A percentile compares a stretch with the other conserved stretches of the same genome.
Evolutionary conservation across 129 eudicot species (phyloP).

Genomic region (Ambrosia artemisiifolia): DNA sequence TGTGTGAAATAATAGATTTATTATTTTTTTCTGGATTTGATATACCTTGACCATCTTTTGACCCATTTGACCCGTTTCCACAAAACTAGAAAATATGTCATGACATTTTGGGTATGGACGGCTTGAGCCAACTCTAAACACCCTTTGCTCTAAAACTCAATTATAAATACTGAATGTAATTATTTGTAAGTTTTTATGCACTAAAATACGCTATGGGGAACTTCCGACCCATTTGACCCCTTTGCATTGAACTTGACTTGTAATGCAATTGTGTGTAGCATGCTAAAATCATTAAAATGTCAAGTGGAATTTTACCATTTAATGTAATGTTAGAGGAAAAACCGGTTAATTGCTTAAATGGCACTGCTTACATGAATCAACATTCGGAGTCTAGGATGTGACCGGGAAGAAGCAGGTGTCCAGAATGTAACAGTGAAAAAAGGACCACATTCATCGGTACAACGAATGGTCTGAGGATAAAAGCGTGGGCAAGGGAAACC

Average conservation of each 20-base stretch:
- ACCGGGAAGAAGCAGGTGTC: slow-evolving; percentile 38
- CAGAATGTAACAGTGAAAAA: slow-evolving; percentile 48
- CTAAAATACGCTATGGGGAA: background rate
- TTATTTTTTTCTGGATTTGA: background rate
- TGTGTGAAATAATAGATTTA: background rate
- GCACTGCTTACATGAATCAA: no score
- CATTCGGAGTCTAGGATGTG: slow-evolving; percentile 50
- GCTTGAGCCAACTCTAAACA: background rate
- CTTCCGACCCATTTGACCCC: background rate
- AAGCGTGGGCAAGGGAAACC: slow-evolving; percentile 46
- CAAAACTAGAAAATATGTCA: background rate
- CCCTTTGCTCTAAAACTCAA: background rate
- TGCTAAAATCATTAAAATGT: no score
- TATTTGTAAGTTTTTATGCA: background rate
- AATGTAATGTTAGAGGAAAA: no score
- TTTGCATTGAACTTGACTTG: background rate
- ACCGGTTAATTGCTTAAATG: no score
- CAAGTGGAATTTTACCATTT: no score
- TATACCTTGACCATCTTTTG: background rate
- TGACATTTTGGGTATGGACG: background rate
- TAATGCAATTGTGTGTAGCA: background rate
- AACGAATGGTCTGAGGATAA: slow-evolving; percentile 46
- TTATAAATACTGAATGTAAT: background rate
- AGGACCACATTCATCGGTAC: slow-evolving; percentile 30
- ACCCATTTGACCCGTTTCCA: background rate